Conservation (phyloP, 2,329 filamentous ascomycete genomes). For the Curvularia eragrostidis region DNA sequence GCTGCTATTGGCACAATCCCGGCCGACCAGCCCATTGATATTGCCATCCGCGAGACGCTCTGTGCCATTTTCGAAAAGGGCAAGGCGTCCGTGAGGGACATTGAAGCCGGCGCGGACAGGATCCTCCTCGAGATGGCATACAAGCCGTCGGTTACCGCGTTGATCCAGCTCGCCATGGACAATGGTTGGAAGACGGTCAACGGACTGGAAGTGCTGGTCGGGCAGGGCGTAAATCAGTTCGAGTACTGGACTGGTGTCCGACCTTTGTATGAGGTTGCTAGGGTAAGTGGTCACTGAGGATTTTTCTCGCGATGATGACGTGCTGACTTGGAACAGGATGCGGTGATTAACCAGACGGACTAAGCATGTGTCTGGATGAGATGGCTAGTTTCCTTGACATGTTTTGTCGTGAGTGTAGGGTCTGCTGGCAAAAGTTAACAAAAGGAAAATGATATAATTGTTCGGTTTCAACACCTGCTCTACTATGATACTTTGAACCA, state of each 20-base stretch:
- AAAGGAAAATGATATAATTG: background rate
- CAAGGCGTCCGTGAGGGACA: constrained; percentile 20
- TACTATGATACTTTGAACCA: too few species aligned
- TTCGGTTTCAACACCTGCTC: background rate
- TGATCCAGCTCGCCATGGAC: constrained; percentile 83
- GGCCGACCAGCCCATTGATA: constrained; percentile 82
- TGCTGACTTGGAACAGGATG: constrained; percentile 23
- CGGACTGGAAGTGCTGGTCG: constrained; percentile 86
- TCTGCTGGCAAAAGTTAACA: background rate
- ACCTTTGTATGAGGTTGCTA: constrained; percentile 73
- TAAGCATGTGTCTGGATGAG: background rate
- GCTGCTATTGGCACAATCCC: constrained; percentile 92
- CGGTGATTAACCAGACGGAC: constrained; percentile 25
- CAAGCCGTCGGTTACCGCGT: constrained; percentile 79
- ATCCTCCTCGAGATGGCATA: constrained; percentile 95
- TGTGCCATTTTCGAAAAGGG: constrained; percentile 57
- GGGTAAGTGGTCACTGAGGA: constrained; percentile 52
- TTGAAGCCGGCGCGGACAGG: constrained; percentile 41
- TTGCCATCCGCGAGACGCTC: constrained; percentile 70
- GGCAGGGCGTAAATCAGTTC: constrained; percentile 87
- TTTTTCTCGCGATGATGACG: background rate
- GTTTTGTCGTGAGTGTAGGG: background rate
- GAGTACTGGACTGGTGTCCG: constrained; percentile 84
- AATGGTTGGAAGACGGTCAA: constrained; percentile 83
- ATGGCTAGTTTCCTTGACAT: background rate